Evolutionary conservation across 1,284 basidiomycete genomes (phyloP).

Genomic region (Apiotrichum veenhuisii): DNA sequence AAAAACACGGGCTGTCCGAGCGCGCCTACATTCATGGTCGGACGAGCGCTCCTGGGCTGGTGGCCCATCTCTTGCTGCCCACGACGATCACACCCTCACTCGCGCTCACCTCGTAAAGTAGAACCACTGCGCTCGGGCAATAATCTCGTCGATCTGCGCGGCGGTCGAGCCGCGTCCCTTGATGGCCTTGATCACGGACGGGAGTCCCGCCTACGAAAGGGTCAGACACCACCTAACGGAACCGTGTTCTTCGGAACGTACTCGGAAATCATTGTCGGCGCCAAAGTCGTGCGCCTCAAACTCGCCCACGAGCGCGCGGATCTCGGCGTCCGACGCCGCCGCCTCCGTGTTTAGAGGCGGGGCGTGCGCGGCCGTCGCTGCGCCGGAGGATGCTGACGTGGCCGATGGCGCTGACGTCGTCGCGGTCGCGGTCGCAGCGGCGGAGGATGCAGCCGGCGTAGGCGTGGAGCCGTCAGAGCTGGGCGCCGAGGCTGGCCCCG

Average conservation of each 20-base stretch:
- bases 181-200: slow-evolving; percentile 34
- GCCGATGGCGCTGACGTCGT: no score
- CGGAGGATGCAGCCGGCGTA: no score
- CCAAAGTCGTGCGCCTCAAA: slow-evolving; percentile 41
- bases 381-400: background rate
- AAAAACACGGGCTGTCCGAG: no score
- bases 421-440: no score
- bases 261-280: slow-evolving; percentile 37
- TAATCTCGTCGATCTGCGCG: slow-evolving; percentile 40
- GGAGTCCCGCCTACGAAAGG: slow-evolving; percentile 32
- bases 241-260: no score
- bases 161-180: slow-evolving; percentile 22
- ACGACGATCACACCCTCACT: background rate
- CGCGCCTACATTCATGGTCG: no score
- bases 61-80: background rate
- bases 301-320: slow-evolving; percentile 11
- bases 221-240: background rate
- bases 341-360: no score
- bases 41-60: no score
- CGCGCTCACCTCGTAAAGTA: slow-evolving; percentile 35
- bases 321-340: background rate
- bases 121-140: slow-evolving; percentile 44
- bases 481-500: no score
- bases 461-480: no score
- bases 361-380: background rate